Percentiles rank a stretch among this genome's conserved stretches.
Evolutionary conservation across 345 rosid species (phyloP).

Genomic region (Moricandia arvensis): DNA sequence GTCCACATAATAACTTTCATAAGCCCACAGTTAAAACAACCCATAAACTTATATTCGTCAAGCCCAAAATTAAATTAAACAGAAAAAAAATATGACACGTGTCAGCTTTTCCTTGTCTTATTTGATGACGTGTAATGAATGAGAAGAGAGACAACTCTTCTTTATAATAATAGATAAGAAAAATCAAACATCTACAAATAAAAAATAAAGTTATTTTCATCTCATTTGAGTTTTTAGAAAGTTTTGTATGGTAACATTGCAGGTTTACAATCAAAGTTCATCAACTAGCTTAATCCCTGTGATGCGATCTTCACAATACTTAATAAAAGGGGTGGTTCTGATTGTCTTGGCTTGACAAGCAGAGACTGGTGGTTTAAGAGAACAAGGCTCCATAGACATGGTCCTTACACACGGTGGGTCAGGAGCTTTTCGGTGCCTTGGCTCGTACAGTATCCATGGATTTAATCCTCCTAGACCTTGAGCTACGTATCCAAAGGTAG

Average conservation of each 20-base stretch:
- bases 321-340: constrained; percentile 31
- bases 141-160: too few species aligned
- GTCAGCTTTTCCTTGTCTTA: too few species aligned
- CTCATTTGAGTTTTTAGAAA: neutral
- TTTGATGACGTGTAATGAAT: too few species aligned
- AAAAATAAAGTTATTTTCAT: too few species aligned
- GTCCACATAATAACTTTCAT: too few species aligned
- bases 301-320: constrained; percentile 39
- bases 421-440: constrained; percentile 9
- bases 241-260: neutral
- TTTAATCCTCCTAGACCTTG: constrained; percentile 34
- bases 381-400: constrained; percentile 47
- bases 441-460: constrained; percentile 43
- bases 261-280: neutral
- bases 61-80: too few species aligned
- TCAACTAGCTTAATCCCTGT: constrained; percentile 40
- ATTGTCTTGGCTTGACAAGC: constrained; percentile 32
- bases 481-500: constrained; percentile 47
- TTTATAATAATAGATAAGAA: too few species aligned
- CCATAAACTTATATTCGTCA: too few species aligned
- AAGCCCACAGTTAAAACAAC: too few species aligned
- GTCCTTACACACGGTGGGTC: constrained; percentile 39
- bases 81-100: too few species aligned
- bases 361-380: constrained; percentile 27
- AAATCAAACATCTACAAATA: too few species aligned